Base-by-base conservation (phyloP, 2,329 filamentous ascomycete species). In the Ceratocystis huliohia region DNA sequence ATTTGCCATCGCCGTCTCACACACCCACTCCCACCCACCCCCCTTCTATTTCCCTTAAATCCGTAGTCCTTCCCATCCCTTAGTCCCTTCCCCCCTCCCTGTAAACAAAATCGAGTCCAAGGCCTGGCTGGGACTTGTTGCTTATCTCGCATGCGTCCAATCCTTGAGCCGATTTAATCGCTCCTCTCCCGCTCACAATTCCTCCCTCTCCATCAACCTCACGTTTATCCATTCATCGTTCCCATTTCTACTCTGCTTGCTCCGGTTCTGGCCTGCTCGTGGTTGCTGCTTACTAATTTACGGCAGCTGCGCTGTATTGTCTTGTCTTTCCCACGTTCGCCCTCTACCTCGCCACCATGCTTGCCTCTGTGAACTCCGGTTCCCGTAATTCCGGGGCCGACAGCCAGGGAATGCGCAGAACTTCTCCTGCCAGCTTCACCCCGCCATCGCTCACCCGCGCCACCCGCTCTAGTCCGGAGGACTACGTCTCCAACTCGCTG, bases 381-480 rank as follows among this genome's bases (percentile, higher is more conserved):
- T 59, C 56, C 56, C 56, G 17, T 20, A 2, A 5, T 20, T 20
- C 56, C 2, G 28, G 15, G 5, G 5, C 25, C 7, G 28, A 59
- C 8, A 37, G 13, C 7, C 56, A 59, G 56, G 28, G 20, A 59
- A 25, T 8, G 17, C 56, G 56, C 28, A 59, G 56, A 37, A 33
- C 56, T 4, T 17, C 25, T 4, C 13, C 56, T 59, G 56, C 7
- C 67, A 73, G 76, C 44, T 82, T 82, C 70, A 74, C 74, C 65
- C 79, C 82, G 68, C 82, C 82, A 66, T 76, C 77, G 53, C 73
- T 80, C n/a, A 80, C 88, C 71, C 81, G 82, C 70, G 86, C 88
- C 68, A 86, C 88, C 63, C 85, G 88, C 71, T 88, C 87, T 64
- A 82, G 78, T 70, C 77, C 90, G 68, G 87, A 90, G 76, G 86